Evolutionary conservation across 2,329 filamentous ascomycete species (phyloP).

Genomic region (Macrophomina tecta): DNA sequence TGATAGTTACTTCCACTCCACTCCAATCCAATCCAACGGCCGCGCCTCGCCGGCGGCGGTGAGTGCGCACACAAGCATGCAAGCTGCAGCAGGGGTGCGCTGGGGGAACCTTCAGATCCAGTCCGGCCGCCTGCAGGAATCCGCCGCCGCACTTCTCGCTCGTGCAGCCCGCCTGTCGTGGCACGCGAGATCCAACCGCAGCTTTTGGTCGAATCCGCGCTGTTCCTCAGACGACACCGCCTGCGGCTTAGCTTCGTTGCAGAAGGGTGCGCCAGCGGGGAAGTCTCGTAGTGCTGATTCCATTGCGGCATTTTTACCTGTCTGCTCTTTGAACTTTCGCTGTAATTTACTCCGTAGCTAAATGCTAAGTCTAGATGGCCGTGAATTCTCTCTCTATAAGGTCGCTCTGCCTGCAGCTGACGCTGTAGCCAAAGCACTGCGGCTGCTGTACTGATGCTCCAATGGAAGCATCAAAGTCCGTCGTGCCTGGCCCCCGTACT

Average conservation of each 20-base stretch:
- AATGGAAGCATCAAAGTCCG: too few relatives aligned
- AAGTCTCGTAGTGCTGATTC: neutral
- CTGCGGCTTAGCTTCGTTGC: neutral
- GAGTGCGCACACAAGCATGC: neutral
- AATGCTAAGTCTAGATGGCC: too few relatives aligned
- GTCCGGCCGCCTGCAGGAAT: neutral
- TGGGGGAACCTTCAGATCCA: neutral
- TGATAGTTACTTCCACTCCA: neutral
- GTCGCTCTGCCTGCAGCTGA: too few relatives aligned
- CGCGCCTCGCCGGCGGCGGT: conserved; percentile 5
- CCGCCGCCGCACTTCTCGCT: neutral
- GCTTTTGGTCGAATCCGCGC: neutral
- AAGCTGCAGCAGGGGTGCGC: neutral
- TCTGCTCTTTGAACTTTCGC: neutral
- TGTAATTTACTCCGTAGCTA: neutral
- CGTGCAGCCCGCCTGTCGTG: neutral
- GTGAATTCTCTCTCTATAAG: too few relatives aligned
- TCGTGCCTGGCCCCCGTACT: too few relatives aligned
- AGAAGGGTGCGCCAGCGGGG: too few relatives aligned
- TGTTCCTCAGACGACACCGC: neutral
- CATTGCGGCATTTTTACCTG: neutral
- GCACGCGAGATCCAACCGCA: neutral
- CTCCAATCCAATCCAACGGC: neutral
- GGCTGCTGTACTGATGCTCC: too few relatives aligned
- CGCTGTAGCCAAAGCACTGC: too few relatives aligned